Evolutionary conservation across 2,329 filamentous ascomycete genomes (phyloP).

Genomic region (Ophiostoma himal-ulmi): DNA sequence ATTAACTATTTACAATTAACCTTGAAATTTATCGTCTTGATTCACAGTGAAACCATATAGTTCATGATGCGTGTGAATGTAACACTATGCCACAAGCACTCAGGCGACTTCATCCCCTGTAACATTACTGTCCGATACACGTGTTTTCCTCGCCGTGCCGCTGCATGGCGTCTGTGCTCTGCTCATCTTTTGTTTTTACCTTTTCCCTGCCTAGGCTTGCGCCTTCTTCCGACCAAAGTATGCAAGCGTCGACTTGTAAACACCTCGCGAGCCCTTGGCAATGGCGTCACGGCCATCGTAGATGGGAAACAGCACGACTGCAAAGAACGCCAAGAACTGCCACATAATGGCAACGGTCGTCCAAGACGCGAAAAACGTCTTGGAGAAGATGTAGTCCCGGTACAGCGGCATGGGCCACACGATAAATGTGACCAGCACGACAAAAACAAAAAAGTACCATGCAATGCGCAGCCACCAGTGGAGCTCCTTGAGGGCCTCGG

Average conservation of each 20-base stretch:
- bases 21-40: too few relatives aligned
- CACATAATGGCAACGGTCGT: constrained; percentile 41
- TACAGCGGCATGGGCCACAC: constrained; percentile 47
- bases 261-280: constrained; percentile 13
- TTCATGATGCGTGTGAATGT: neutral
- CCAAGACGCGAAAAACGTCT: constrained; percentile 43
- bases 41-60: too few relatives aligned
- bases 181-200: neutral
- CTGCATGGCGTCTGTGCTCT: neutral
- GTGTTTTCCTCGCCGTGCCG: neutral
- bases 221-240: neutral
- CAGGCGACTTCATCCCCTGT: neutral
- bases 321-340: constrained; percentile 43
- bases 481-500: constrained; percentile 18
- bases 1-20: too few relatives aligned
- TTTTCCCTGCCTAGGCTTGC: neutral
- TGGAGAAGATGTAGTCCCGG: constrained; percentile 44
- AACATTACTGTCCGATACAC: neutral
- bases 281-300: constrained; percentile 37
- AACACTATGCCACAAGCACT: neutral
- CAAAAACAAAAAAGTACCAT: constrained; percentile 18
- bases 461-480: constrained; percentile 21
- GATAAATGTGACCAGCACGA: constrained; percentile 41
- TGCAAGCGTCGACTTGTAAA: constrained; percentile 7
- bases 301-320: constrained; percentile 43